Percentiles rank a stretch among this genome's conserved stretches.
These are phyloP conservation scores for Salix exigua DNA, from an alignment of 345 rosid species.

Conservation along the genomic window DNA sequence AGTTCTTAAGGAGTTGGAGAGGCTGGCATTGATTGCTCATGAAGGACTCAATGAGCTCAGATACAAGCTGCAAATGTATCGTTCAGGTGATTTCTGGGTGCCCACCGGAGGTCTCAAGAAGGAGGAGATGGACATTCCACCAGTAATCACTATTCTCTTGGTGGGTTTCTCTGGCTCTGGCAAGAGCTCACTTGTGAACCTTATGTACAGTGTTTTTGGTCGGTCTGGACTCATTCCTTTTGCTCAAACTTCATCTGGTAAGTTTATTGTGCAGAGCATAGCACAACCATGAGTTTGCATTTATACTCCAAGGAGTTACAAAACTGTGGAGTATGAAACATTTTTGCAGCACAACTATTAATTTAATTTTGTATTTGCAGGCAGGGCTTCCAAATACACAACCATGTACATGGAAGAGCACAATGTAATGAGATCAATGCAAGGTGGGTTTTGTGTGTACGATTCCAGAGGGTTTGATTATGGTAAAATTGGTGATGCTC, in stretches of 20 bases:
- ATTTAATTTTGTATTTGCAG: conserved; percentile 14
- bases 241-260: conserved; percentile 53
- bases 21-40: conserved; percentile 47
- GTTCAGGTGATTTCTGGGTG: conserved; percentile 60
- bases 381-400: conserved; percentile 23
- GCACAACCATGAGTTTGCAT: neutral
- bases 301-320: neutral
- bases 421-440: conserved; percentile 48
- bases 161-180: conserved; percentile 57
- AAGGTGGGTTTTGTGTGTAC: conserved; percentile 50
- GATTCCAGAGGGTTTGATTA: conserved; percentile 55
- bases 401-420: conserved; percentile 56
- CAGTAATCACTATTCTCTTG: conserved; percentile 46
- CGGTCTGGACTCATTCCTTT: conserved; percentile 51
- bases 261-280: neutral
- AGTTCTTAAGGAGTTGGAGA: conserved; percentile 48
- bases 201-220: conserved; percentile 65
- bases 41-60: conserved; percentile 57
- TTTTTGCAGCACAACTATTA: neutral
- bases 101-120: conserved; percentile 48
- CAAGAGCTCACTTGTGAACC: conserved; percentile 58
- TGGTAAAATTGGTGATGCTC: conserved; percentile 22
- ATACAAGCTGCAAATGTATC: conserved; percentile 42
- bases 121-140: conserved; percentile 53
- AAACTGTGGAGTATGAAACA: neutral